Percentiles rank a stretch among this genome's conserved stretches.
Conservation (phyloP, 768 basidiomycete genomes). For the Pulveroboletus ravenelii region DNA sequence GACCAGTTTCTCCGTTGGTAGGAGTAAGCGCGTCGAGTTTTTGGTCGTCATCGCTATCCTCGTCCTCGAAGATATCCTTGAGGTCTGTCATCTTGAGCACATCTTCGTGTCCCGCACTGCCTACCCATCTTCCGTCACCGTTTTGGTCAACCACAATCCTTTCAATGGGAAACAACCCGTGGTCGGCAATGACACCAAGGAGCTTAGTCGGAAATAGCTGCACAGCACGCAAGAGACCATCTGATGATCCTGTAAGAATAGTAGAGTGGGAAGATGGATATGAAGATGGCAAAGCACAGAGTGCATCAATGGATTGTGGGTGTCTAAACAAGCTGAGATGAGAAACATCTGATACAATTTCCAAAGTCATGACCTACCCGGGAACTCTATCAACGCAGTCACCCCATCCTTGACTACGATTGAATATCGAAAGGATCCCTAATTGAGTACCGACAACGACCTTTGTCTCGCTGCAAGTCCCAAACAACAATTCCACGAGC, state of each 20-base stretch:
- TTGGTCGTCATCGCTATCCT: slow-evolving; percentile 25
- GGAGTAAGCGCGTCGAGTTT: slow-evolving; percentile 18
- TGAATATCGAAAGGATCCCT: slow-evolving; percentile 87
- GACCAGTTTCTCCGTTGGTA: slow-evolving; percentile 20
- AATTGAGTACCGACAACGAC: slow-evolving; percentile 84
- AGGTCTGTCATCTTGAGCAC: slow-evolving; percentile 80
- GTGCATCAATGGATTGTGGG: slow-evolving; percentile 85
- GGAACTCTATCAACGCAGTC: slow-evolving; percentile 90
- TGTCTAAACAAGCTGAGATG: slow-evolving; percentile 49
- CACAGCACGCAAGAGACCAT: slow-evolving; percentile 84
- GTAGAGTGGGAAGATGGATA: slow-evolving; percentile 61
- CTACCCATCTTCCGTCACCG: slow-evolving; percentile 76
- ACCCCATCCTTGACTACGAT: slow-evolving; percentile 80
- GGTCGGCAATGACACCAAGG: slow-evolving; percentile 85
- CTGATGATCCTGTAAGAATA: slow-evolving; percentile 86
- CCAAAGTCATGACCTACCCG: slow-evolving; percentile 47
- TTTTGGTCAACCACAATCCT: slow-evolving; percentile 63
- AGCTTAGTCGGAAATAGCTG: slow-evolving; percentile 86
- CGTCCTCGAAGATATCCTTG: slow-evolving; percentile 59
- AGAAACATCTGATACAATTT: not conserved
- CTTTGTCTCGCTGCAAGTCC: slow-evolving; percentile 57
- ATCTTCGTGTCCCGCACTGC: slow-evolving; percentile 89
- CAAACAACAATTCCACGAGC: not conserved
- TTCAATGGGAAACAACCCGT: slow-evolving; percentile 90
- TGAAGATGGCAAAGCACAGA: slow-evolving; percentile 65